Conservation (phyloP, 495 filamentous ascomycete genomes). For the Astrothelium macrocarpum region DNA sequence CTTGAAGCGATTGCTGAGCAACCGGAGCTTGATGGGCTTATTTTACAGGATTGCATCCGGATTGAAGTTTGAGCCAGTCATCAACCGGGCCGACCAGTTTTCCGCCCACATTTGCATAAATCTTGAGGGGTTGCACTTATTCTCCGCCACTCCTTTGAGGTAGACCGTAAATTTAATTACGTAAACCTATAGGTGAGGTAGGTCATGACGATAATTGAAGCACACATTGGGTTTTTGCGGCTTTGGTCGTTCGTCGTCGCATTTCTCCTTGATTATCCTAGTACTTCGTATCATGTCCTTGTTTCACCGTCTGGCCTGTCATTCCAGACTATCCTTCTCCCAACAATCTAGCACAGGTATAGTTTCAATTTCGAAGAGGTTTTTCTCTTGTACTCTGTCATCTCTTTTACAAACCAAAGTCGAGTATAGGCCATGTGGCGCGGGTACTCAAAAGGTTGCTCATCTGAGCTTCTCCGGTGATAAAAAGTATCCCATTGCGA, state of each 20-base stretch:
- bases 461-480: slow-evolving; percentile 1
- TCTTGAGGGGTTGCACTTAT: neutral
- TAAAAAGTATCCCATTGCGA: slow-evolving; percentile 1
- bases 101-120: neutral
- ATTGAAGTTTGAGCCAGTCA: neutral
- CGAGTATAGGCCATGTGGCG: neutral
- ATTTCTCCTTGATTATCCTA: neutral
- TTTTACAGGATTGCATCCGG: neutral
- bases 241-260: no score
- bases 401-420: neutral
- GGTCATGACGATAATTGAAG: neutral
- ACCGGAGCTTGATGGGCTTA: neutral
- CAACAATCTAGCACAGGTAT: neutral
- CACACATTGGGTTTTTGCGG: neutral
- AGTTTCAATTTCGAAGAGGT: neutral
- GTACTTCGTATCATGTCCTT: neutral
- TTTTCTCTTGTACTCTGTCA: neutral
- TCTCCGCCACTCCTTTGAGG: neutral
- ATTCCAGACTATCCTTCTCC: neutral
- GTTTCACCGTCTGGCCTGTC: neutral
- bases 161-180: neutral
- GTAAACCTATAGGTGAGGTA: neutral
- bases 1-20: neutral
- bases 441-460: neutral
- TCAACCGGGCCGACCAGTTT: neutral